Conservation (phyloP, 1,139 yeast species). For the Debaryomyces coudertii region DNA sequence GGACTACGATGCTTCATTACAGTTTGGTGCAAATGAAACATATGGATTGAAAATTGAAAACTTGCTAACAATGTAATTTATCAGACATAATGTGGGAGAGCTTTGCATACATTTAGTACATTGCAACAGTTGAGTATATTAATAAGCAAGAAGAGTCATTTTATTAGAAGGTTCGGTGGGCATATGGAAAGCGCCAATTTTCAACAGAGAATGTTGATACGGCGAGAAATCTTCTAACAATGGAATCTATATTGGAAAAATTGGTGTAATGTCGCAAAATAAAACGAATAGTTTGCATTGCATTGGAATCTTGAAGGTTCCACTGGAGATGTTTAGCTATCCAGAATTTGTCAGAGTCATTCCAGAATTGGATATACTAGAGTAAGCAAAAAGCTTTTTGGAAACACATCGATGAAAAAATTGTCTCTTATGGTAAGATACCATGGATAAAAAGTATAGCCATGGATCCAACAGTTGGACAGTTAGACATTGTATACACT, state of each 20-base stretch:
- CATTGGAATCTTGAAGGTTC: slow-evolving; percentile 52
- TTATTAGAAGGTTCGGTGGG: slow-evolving; percentile 38
- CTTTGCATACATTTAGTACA: slow-evolving; percentile 47
- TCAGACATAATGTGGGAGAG: slow-evolving; percentile 51
- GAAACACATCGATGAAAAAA: slow-evolving; percentile 35
- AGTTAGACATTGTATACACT: slow-evolving; percentile 40
- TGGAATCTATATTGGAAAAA: slow-evolving; percentile 34
- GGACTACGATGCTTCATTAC: slow-evolving; percentile 34
- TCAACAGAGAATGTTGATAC: slow-evolving; percentile 53
- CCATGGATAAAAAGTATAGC: slow-evolving; percentile 42
- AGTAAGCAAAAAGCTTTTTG: slow-evolving; percentile 53
- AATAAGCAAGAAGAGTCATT: slow-evolving; percentile 22
- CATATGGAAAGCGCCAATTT: slow-evolving; percentile 43
- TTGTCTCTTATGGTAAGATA: slow-evolving; percentile 39
- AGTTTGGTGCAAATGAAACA: slow-evolving; percentile 46
- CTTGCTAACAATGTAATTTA: slow-evolving; percentile 24
- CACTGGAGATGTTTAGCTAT: slow-evolving; percentile 35
- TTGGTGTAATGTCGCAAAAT: slow-evolving; percentile 46
- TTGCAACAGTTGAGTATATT: slow-evolving; percentile 46
- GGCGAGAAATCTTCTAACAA: slow-evolving; percentile 42
- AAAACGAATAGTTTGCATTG: slow-evolving; percentile 51
- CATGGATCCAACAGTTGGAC: slow-evolving; percentile 53
- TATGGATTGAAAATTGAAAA: slow-evolving; percentile 30
- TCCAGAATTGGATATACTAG: too few relatives aligned
- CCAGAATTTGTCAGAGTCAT: too few relatives aligned